Conservation (phyloP, 352 stramenopile species). For the Chrysophaeum taylorii region DNA sequence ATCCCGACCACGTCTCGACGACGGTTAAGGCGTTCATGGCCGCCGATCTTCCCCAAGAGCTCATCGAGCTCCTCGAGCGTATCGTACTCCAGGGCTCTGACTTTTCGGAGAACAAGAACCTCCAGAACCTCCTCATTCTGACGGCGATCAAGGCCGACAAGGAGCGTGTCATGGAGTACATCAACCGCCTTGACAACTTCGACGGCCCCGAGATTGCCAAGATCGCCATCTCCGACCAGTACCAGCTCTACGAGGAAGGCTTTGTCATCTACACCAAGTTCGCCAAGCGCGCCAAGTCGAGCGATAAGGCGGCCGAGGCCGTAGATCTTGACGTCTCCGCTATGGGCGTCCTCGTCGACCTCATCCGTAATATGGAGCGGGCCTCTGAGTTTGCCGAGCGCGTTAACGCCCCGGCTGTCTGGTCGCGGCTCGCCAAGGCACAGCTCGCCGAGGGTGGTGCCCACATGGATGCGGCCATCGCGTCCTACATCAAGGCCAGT, state of each 20-base stretch:
- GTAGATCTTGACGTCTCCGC: constrained; percentile 74
- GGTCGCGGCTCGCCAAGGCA: constrained; percentile 95
- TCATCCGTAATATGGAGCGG: constrained; percentile 92
- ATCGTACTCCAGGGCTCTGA: constrained; percentile 98
- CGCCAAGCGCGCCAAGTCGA: constrained; percentile 54
- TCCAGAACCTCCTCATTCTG: constrained; percentile 99
- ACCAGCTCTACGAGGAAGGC: constrained; percentile 98
- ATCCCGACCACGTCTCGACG: constrained; percentile 96
- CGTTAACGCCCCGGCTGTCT: constrained; percentile 94
- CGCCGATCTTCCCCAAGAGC: constrained; percentile 92
- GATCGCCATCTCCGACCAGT: constrained; percentile 91
- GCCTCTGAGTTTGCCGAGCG: constrained; percentile 97
- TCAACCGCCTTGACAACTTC: constrained; percentile 99
- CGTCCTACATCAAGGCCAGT: constrained; percentile 97
- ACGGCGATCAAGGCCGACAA: constrained; percentile 96
- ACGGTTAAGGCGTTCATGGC: constrained; percentile 99
- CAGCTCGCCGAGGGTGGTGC: constrained; percentile 80
- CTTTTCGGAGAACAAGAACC: constrained; percentile 98
- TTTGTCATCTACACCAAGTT: constrained; percentile 99
- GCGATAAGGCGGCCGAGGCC: constrained; percentile 56
- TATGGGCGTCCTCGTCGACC: constrained; percentile 62
- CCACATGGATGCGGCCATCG: constrained; percentile 80
- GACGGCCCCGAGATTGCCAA: constrained; percentile 97
- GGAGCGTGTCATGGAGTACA: constrained; percentile 98
- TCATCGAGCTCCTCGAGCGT: constrained; percentile 97